These are phyloP conservation scores for Harringtonia aguacate DNA, from an alignment of 2,329 filamentous ascomycete genomes.

Conservation along the genomic window DNA sequence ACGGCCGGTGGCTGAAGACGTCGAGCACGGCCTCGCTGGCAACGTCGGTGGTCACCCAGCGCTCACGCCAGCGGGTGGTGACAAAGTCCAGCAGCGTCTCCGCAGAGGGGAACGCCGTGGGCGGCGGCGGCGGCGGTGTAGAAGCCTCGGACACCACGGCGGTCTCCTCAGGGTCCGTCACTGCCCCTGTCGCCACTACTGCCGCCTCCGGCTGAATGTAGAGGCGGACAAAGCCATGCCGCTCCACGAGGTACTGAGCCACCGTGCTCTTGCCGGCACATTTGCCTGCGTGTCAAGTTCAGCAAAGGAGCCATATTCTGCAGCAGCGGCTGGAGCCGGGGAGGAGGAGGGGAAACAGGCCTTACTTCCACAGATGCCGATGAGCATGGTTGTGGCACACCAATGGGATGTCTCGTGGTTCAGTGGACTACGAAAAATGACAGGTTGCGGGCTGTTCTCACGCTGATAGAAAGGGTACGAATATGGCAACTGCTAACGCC, in stretches of 20 bases:
- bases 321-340: neutral
- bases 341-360: neutral
- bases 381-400: slow-evolving; percentile 45
- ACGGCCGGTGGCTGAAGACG: slow-evolving; percentile 66
- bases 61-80: slow-evolving; percentile 70
- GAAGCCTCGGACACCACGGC: neutral
- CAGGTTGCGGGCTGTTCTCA: too few species aligned
- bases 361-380: slow-evolving; percentile 65
- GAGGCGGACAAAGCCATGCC: slow-evolving; percentile 72
- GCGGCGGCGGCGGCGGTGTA: neutral
- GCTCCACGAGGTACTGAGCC: slow-evolving; percentile 73
- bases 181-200: neutral
- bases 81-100: slow-evolving; percentile 67
- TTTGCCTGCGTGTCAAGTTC: slow-evolving; percentile 58
- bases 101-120: slow-evolving; percentile 43
- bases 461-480: too few species aligned
- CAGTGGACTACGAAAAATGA: too few species aligned
- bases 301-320: neutral
- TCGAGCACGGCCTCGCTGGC: slow-evolving; percentile 64
- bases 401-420: neutral
- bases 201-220: slow-evolving; percentile 32
- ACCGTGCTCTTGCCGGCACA: slow-evolving; percentile 90
- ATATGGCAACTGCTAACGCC: too few species aligned
- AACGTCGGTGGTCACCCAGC: slow-evolving; percentile 81
- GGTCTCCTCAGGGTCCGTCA: neutral